Base-by-base conservation (phyloP, 352 stramenopile species). In the Globisporangium acanthophoron region DNA sequence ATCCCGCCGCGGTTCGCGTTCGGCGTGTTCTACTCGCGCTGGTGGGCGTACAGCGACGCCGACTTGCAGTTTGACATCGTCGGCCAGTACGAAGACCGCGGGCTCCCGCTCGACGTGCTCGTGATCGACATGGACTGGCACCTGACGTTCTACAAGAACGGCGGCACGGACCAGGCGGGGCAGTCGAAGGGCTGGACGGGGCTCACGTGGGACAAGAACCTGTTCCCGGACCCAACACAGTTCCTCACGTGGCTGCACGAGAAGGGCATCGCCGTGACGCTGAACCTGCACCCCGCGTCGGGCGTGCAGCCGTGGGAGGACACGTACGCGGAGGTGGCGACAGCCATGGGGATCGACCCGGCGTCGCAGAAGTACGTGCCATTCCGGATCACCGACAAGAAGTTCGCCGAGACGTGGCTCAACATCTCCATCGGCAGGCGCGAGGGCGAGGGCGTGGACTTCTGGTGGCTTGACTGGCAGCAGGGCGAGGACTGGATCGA, bases 61-160 rank as follows among this genome's bases (percentile, higher is more conserved):
- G 72, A 80, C 16, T 37, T 82, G 20, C 53, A 76, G 18, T 18
- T 60, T 13, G 41, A 70, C 29, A 68, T 85, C 27, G 56, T 76
- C 12, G 56, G 35, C 7, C 53, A 74, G 39, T 85, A 82, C 56
- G 49, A 57, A 33, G 52, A 58, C 13, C 58, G 60, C 21, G 49
- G 44, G 4, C 47, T 86, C 21, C 76, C 76, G 4, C 58, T 86
- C 13, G 76, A 86, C 40, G 67, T 85, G 20, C 29, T 87, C 11
- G 74, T 86, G 16, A 62, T 86, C 21, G 76, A 86, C 59, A 86
- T 86, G 76, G 81, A 86, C 52, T 86, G 74, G 70, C 76, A 86
- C 48, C 45, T 75, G 35, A 75, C 68, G 41, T 75, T 75, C 52
- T 77, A 70, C 53, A 85, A 82, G 52, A 49, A 75, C 18, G 53